Evolutionary conservation across 306 rosid species (phyloP).

Genomic region (Lathyrus aphaca): DNA sequence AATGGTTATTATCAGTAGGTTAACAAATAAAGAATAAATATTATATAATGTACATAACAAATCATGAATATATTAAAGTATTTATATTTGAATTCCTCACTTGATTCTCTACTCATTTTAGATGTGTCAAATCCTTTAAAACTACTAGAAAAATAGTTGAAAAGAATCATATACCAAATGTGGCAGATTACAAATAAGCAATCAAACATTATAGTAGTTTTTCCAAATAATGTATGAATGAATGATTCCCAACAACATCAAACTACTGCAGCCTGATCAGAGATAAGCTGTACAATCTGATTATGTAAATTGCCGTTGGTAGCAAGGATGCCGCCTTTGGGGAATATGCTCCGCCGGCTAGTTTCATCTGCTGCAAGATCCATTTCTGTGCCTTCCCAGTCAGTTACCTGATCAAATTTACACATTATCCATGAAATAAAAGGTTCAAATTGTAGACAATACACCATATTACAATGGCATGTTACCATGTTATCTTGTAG

Average conservation of each 20-base stretch:
- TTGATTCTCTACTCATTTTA: neutral
- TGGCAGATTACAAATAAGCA: slow-evolving; percentile 16
- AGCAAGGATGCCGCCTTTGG: slow-evolving; percentile 73
- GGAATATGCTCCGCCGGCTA: slow-evolving; percentile 67
- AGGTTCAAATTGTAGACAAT: neutral
- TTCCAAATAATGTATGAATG: slow-evolving; percentile 12
- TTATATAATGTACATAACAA: neutral
- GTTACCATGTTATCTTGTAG: slow-evolving; percentile 7
- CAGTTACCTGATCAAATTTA: slow-evolving; percentile 62
- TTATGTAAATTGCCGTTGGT: slow-evolving; percentile 63
- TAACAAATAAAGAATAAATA: neutral
- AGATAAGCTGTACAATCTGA: slow-evolving; percentile 58
- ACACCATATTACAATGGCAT: neutral
- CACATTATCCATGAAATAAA: slow-evolving; percentile 23
- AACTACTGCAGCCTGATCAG: slow-evolving; percentile 40
- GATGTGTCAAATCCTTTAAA: neutral
- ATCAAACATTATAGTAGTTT: slow-evolving; percentile 11
- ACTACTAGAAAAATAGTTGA: slow-evolving; percentile 2
- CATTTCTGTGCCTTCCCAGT: slow-evolving; percentile 75
- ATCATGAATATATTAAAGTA: neutral
- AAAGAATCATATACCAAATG: slow-evolving; percentile 18
- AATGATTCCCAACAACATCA: slow-evolving; percentile 29
- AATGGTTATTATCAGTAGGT: neutral
- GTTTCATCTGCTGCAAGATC: slow-evolving; percentile 73
- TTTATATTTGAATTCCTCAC: neutral